Evolutionary conservation across 768 basidiomycete genomes (phyloP), one percentile per base, ranked within the genome.

Genomic region (Tricholomella constricta): DNA sequence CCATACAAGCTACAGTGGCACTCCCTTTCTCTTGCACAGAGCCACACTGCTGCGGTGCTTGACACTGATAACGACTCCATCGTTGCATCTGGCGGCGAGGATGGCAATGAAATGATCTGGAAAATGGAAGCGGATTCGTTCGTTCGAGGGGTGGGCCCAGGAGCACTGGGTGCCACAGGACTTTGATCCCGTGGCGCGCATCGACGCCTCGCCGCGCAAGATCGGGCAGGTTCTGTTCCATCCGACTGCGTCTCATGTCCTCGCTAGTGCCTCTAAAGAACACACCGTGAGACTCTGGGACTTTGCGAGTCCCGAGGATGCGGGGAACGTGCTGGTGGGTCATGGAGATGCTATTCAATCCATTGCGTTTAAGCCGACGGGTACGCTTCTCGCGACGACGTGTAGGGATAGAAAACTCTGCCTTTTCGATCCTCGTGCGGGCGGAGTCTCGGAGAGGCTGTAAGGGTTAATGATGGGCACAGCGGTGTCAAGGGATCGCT

Each of bases 141-240:
- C 69, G 26, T 97, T 98, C 58, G 89, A 91, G 36, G 90, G 84
- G 7, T 97, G 94, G 94, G 85, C 85, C 26, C 73, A 76, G 35
- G 95, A 96, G 17, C 77, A 78, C 41, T 97, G 94, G 91, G 83
- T 78, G 4, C 88, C 91, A 1, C 71, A 74, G 34, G 94, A 98
- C 70, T 81, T 96, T 52, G 88, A 90, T 57, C 94, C 96, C 11
- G 84, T 93, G n/a, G 74, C 83, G 31, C 82, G 84, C 55, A 84
- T 92, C 72, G 85, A 86, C 61, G 91, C 78, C 12, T 89, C 87
- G 6, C 80, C 88, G 1, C 85, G 94, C 55, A 97, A 97, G 74
- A 84, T 96, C 55, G 96, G 96, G 0, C 96, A 98, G 64, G 89
- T 97, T 35, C 73, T 90, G 25, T 99, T 92, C 80, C 93, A 98